phyloP scores from a whole-genome alignment of 1,139 yeast genomes.

The Sugiyamaella japonica region DNA sequence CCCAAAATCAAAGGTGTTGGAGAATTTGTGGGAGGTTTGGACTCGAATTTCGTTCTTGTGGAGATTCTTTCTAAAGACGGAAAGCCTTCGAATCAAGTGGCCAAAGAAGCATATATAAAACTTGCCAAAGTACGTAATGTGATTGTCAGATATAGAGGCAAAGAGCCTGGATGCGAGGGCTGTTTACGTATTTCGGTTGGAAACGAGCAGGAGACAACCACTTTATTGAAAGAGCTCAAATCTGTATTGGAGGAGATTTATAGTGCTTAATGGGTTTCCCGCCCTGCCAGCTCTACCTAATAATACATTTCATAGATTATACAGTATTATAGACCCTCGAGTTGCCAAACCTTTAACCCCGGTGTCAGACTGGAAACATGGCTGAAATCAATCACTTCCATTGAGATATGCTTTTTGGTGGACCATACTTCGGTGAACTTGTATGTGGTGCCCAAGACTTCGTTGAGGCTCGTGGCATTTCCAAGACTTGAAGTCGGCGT shows the following conservation, averaged over 20 bases:
- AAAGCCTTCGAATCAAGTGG: slow-evolving; percentile 66
- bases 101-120: slow-evolving; percentile 60
- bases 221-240: slow-evolving; percentile 54
- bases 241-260: slow-evolving; percentile 41
- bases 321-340: slow-evolving; percentile 8
- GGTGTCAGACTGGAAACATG: slow-evolving; percentile 48
- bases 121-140: slow-evolving; percentile 74
- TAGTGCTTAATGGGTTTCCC: background rate
- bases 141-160: slow-evolving; percentile 89
- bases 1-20: slow-evolving; percentile 63
- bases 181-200: slow-evolving; percentile 87
- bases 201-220: slow-evolving; percentile 67
- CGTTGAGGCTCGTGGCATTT: slow-evolving; percentile 40
- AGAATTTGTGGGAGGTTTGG: slow-evolving; percentile 77
- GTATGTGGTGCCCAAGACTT: slow-evolving; percentile 13
- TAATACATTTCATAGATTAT: background rate
- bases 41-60: slow-evolving; percentile 78
- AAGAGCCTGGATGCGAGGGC: slow-evolving; percentile 84
- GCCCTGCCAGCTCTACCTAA: background rate
- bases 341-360: slow-evolving; percentile 58
- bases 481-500: slow-evolving; percentile 19
- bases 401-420: slow-evolving; percentile 29
- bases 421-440: slow-evolving; percentile 30
- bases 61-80: slow-evolving; percentile 66
- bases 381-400: slow-evolving; percentile 47